Evolutionary conservation across 2,329 filamentous ascomycete species (phyloP), one percentile per base, ranked within the genome.

Genomic region (Aspergillus niger): DNA sequence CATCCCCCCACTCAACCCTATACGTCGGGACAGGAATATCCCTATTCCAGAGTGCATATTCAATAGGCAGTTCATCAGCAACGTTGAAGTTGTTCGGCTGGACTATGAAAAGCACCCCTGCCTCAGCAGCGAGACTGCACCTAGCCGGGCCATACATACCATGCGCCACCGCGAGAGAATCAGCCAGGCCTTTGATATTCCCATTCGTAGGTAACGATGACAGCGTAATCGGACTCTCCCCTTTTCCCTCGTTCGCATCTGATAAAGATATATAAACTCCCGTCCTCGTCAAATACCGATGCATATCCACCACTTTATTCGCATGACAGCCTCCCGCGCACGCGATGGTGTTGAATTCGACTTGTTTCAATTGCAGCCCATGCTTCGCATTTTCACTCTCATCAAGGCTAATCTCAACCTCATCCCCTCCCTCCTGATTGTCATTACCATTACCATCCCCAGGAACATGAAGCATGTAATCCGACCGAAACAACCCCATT

Each of bases 301-400:
- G 79, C 79, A 81, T 80, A 20, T 73, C 66, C 10, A 70, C 74
- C 3, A 76, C 73, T 43, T 71, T 75, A 43, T 77, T 74, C 20
- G 76, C 74, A 62, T 81, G 79, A 1, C 69, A 68, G 2, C 71
- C 77, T 1, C 79, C 79, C 13, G 79, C 76, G 49, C 75, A 76
- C 5, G 77, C 77, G 59, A 77, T 77, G 0, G 78, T 77, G 61
- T 82, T 81, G 66, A 81, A 76, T 59, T 81, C 79, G 8, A 82
- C 77, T 67, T 81, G 80, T 65, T 78, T 80, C 41, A 81, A 66
- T 11, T 2, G 11, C 11, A 32, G 5, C 5, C 30, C 30, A 20
- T 20, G 20, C 20, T 20, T 20, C 11, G 30, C 30, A 32, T 32
- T 13, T 5, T 32, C 30, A 32, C 4, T 13, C 11, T 32, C 11